Conservation (phyloP, 371 early-diverging fungal species). For the Batkoa obscura region DNA sequence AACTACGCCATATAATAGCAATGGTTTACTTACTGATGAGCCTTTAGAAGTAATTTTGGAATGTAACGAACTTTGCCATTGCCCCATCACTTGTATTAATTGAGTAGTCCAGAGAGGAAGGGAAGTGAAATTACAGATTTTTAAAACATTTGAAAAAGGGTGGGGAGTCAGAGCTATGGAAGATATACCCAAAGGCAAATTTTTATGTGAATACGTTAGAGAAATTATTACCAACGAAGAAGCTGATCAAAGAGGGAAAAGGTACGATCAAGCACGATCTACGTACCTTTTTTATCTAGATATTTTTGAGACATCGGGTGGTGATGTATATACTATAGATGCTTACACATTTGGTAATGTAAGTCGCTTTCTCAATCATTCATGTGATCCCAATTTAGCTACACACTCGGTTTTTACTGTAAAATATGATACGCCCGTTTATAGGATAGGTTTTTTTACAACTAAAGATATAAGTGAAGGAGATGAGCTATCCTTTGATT, state of each 20-base stretch:
- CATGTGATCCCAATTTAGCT: conserved; percentile 39
- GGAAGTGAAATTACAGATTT: conserved; percentile 25
- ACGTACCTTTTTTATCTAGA: conserved; percentile 47
- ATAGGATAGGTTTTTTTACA: no score
- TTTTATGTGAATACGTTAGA: conserved; percentile 41
- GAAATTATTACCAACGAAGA: conserved; percentile 32
- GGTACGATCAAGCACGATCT: conserved; percentile 19
- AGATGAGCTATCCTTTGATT: no score
- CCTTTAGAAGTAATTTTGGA: conserved; percentile 37
- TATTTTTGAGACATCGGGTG: conserved; percentile 10
- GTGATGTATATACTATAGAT: conserved; percentile 25
- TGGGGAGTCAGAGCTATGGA: conserved; percentile 37
- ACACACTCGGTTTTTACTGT: no score
- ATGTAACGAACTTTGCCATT: conserved; percentile 40
- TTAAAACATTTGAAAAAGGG: conserved; percentile 26
- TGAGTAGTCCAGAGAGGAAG: conserved; percentile 46
- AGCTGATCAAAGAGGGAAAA: conserved; percentile 21
- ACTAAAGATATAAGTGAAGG: no score
- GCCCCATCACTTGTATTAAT: conserved; percentile 28
- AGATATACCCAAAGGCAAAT: conserved; percentile 24
- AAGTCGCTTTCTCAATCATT: conserved; percentile 54
- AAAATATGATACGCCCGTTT: no score
- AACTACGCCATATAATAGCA: no score
- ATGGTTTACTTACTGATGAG: no score
- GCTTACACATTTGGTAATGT: conserved; percentile 40